Evolutionary conservation across 352 stramenopile genomes (phyloP).

Genomic region (Phytophthora rubi): DNA sequence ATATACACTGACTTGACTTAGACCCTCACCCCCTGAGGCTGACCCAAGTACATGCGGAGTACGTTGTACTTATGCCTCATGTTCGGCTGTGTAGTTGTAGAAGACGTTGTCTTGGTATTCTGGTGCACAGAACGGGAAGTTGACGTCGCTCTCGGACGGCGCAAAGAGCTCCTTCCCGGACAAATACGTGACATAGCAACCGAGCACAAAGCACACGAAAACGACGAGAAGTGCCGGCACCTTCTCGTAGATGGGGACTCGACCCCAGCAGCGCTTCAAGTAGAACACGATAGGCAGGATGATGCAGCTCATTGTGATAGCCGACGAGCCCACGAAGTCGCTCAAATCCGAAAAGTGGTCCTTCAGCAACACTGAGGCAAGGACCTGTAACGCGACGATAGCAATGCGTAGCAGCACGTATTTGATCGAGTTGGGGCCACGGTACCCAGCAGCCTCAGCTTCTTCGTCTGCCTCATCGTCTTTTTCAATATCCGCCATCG

Average conservation of each 20-base stretch:
- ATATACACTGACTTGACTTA: conserved; percentile 2
- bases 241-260: conserved; percentile 44
- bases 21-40: too few relatives aligned
- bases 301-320: conserved; percentile 49
- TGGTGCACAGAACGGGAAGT: conserved; percentile 37
- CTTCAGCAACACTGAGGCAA: conserved; percentile 43
- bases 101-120: conserved; percentile 37
- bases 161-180: conserved; percentile 33
- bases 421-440: conserved; percentile 37
- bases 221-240: conserved; percentile 23
- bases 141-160: conserved; percentile 22
- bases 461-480: conserved; percentile 7
- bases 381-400: conserved; percentile 38
- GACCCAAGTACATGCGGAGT: too few relatives aligned
- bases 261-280: conserved; percentile 28
- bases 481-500: conserved; percentile 40
- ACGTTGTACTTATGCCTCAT: conserved; percentile 8
- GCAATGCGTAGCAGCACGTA: conserved; percentile 37
- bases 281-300: conserved; percentile 50
- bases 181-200: conserved; percentile 39
- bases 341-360: conserved; percentile 46
- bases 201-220: conserved; percentile 33
- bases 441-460: conserved; percentile 30
- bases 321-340: conserved; percentile 48
- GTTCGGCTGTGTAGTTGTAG: conserved; percentile 33